A percentile compares a stretch with the other conserved stretches of the same genome.
These are phyloP conservation scores for Skeletonema grethae DNA, from an alignment of 108 stramenopile species.

Conservation along the genomic window DNA sequence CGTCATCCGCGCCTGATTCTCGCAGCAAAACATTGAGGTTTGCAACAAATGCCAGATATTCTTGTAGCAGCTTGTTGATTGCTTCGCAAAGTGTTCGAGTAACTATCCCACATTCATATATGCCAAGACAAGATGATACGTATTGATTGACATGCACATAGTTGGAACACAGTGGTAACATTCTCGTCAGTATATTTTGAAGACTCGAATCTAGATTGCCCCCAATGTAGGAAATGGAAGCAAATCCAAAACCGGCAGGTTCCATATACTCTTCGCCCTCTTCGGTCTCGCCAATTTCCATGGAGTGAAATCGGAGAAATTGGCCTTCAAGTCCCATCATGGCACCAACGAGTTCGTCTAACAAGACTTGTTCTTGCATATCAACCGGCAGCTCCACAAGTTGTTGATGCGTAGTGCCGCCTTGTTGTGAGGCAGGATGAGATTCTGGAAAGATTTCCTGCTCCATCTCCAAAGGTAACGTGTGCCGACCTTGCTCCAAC, in stretches of 20 bases:
- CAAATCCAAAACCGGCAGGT: slow-evolving; percentile 19
- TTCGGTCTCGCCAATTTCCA: slow-evolving; percentile 18
- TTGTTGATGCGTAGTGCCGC: slow-evolving; percentile 7
- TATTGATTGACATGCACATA: slow-evolving; percentile 74
- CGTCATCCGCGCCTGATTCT: slow-evolving; percentile 15
- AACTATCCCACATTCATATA: slow-evolving; percentile 85
- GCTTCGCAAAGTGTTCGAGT: slow-evolving; percentile 89
- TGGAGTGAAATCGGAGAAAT: slow-evolving; percentile 38
- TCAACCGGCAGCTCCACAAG: slow-evolving; percentile 22
- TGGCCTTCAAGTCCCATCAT: slow-evolving; percentile 82
- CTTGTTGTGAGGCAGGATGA: slow-evolving; percentile 14
- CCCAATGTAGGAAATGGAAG: slow-evolving; percentile 33
- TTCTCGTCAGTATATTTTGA: slow-evolving; percentile 53
- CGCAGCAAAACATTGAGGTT: slow-evolving; percentile 67
- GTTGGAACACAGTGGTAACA: slow-evolving; percentile 76
- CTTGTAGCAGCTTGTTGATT: slow-evolving; percentile 68
- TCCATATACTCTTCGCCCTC: slow-evolving; percentile 12
- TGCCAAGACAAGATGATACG: slow-evolving; percentile 49
- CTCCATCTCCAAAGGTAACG: slow-evolving; percentile 6
- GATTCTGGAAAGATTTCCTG: slow-evolving; percentile 4
- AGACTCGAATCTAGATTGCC: slow-evolving; percentile 62
- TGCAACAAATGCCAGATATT: slow-evolving; percentile 77
- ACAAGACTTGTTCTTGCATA: slow-evolving; percentile 62
- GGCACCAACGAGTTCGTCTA: slow-evolving; percentile 81
- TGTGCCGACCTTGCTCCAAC: slow-evolving; percentile 29